Evolutionary conservation across 768 basidiomycete species (phyloP), one percentile per base, ranked within the genome.

Genomic region (Suillus lakei): DNA sequence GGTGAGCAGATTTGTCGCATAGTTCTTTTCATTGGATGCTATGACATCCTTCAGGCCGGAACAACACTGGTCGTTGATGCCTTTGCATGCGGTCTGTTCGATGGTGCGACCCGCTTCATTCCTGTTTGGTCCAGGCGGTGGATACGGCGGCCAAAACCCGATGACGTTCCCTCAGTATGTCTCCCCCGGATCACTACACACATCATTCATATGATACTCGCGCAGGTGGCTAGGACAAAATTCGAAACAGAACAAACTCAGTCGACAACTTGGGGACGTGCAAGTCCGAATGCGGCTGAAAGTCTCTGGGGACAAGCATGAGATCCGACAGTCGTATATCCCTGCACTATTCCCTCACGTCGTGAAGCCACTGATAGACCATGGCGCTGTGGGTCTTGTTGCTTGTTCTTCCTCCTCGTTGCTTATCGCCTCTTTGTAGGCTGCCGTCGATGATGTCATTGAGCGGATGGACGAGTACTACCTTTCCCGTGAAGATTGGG

Each of bases 201-300:
- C 44, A 43, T 61, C 53, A 61, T 9, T 54, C 13, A 44, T 16
- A 62, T 62, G 13, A 16, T 21, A 46, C 67, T 30, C 48, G 4
- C 70, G 98, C 70, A 98, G 96, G 72, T 99, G 95, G 95, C 88
- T 99, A 15, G 97, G 97, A 10, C 95, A 99, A 74, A 99, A 99
- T 77, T 99, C 98, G 64, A 97, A 96, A 73, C 91, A 93, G 76
- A 83, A 72, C 68, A 98, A 97, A 72, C 84, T 98, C 0, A 82
- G 74, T 62, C 86, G 96, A 43, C 90, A 92, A 68, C 82, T 99
- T 21, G 86, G 85, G 43, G 98, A 99, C 65, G 89, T 98, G 12
- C 97, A 99, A 76, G 92, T 95, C 51, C 91, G 91, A 58, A 98
- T 99, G 98, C 90, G 98, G 2, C 84, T 99, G 64, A 92, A 91